Evolutionary conservation across 495 filamentous ascomycete genomes (phyloP).

Genomic region (Collariella sp.): DNA sequence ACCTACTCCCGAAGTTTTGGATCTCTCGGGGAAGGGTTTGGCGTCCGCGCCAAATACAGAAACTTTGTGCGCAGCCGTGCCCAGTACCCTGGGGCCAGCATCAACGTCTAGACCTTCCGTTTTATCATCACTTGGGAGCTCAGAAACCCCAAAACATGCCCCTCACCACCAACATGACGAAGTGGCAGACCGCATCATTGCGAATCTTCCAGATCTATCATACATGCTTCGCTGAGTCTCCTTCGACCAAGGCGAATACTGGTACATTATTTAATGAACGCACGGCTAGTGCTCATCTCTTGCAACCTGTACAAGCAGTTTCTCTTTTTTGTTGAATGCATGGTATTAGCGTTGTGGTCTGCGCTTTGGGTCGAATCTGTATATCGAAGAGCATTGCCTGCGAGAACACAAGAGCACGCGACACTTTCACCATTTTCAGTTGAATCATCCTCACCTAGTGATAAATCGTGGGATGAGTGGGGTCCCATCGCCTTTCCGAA

Average conservation of each 20-base stretch:
- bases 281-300: slow-evolving; percentile 17
- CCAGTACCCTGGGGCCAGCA: neutral
- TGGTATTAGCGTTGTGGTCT: slow-evolving; percentile 5
- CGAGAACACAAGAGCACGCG: neutral
- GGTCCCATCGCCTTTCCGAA: neutral
- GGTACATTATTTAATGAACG: slow-evolving; percentile 39
- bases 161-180: slow-evolving; percentile 3
- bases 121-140: neutral
- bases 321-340: neutral
- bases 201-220: slow-evolving; percentile 42
- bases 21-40: neutral
- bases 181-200: slow-evolving; percentile 25
- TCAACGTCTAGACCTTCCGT: neutral
- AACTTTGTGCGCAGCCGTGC: neutral
- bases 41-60: neutral
- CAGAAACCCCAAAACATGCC: too few species aligned
- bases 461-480: neutral
- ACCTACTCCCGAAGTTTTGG: neutral
- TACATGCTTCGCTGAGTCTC: slow-evolving; percentile 41
- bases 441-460: neutral
- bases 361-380: neutral
- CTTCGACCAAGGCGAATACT: neutral
- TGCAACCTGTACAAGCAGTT: neutral
- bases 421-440: neutral
- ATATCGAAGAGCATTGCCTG: neutral